Percentiles rank a stretch among this genome's conserved stretches.
Evolutionary conservation across 164 flowering plant species (phyloP).

Genomic region (Buxus sempervirens): DNA sequence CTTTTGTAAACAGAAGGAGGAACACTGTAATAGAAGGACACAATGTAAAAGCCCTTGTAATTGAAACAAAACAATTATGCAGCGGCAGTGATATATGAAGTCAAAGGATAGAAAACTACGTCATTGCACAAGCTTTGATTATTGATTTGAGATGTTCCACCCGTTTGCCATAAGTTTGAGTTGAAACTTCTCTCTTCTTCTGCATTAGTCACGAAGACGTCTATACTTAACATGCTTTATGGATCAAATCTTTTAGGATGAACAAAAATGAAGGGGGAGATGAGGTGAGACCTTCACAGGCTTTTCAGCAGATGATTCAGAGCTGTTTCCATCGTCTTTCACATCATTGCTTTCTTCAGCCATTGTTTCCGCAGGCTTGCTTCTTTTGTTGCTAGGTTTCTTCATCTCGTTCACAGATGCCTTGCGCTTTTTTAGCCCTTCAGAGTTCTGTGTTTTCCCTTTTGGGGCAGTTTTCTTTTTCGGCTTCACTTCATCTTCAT

Average conservation of each 20-base stretch:
- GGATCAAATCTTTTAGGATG: not conserved
- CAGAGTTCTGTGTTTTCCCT: slow-evolving; percentile 33
- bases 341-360: slow-evolving; percentile 40
- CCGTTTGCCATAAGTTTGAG: slow-evolving; percentile 66
- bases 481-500: slow-evolving; percentile 47
- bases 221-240: not conserved
- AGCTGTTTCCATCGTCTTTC: slow-evolving; percentile 43
- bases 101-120: slow-evolving; percentile 34
- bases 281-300: slow-evolving; percentile 52
- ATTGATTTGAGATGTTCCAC: slow-evolving; percentile 83
- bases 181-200: slow-evolving; percentile 56
- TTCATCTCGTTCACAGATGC: slow-evolving; percentile 34
- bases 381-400: slow-evolving; percentile 40
- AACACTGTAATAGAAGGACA: slow-evolving; percentile 39
- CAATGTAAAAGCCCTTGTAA: not conserved
- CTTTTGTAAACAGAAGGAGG: slow-evolving; percentile 79
- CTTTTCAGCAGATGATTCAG: slow-evolving; percentile 67
- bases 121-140: slow-evolving; percentile 88
- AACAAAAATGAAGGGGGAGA: too few relatives aligned
- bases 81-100: not conserved
- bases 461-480: slow-evolving; percentile 40
- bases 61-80: too few relatives aligned
- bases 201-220: slow-evolving; percentile 28
- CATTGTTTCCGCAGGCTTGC: slow-evolving; percentile 30
- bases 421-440: slow-evolving; percentile 50